A percentile compares a stretch with the other conserved stretches of the same genome.
phyloP scores from a whole-genome alignment of 495 filamentous ascomycete genomes.

The Articulospora tetracladia region DNA sequence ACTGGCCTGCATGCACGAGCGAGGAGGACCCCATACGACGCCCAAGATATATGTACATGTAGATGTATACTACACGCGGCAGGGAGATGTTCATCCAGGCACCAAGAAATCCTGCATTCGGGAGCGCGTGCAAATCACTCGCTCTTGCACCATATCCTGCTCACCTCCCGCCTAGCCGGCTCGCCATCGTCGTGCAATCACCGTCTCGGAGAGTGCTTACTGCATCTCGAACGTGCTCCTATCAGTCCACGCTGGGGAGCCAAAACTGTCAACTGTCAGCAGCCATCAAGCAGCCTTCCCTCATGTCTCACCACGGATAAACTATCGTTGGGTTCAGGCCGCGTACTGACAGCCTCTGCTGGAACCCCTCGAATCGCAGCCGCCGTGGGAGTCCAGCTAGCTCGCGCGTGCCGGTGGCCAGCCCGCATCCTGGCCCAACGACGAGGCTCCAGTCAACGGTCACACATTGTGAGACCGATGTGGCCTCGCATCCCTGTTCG shows the following conservation, averaged over 20 bases:
- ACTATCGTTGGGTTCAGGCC: background rate
- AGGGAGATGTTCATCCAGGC: too few species aligned
- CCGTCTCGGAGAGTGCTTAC: too few species aligned
- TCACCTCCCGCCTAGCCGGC: too few species aligned
- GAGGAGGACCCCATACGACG: too few species aligned
- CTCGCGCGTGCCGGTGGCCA: background rate
- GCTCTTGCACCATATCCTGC: too few species aligned
- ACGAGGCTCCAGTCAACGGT: conserved; percentile 14
- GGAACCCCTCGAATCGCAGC: background rate
- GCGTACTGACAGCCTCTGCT: background rate
- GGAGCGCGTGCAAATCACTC: too few species aligned
- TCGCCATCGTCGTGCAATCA: too few species aligned
- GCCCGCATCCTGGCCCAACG: background rate
- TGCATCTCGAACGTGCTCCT: background rate
- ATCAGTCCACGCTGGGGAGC: background rate
- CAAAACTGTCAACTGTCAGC: background rate
- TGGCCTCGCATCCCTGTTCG: background rate
- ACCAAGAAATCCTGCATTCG: too few species aligned
- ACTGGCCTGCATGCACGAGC: too few species aligned
- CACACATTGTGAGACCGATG: conserved; percentile 5
- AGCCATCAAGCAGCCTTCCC: background rate
- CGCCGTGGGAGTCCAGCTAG: background rate
- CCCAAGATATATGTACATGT: too few species aligned
- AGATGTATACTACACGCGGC: too few species aligned
- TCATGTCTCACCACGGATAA: background rate